Base-by-base conservation (phyloP, 805 yeast genomes). In the Metschnikowia sp. region DNA sequence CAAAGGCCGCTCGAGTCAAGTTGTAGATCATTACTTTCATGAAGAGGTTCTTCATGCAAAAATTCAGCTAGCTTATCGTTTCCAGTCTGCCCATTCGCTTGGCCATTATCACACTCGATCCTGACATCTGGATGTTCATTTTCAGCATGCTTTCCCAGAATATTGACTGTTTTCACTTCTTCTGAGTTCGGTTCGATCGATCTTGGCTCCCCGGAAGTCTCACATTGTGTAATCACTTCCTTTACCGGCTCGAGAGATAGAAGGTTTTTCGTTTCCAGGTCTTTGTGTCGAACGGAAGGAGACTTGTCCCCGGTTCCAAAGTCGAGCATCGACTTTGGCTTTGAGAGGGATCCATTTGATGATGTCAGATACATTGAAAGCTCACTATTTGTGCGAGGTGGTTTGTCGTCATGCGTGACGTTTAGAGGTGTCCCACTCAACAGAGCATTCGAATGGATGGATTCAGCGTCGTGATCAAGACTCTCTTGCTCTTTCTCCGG, bases 241-340 rank as follows among this genome's bases (percentile, higher is more conserved):
- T 46, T 36, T 7, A 53, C 47, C 4, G 50, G 52, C 26, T 45
- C 54, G 18, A 53, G 40, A 15, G 51, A 47, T 22, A 32, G 32
- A 28, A 22, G 26, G 19, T 11, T 12, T 34, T 35, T 51, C 32
- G 32, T 42, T 11, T 53, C 55, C 10, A 38, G 36, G 11, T 45
- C 49, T 35, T 37, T 45, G 12, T 5, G 4, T 32, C 38, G 32
- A 26, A 29, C 12, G 15, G 32, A 19, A 4, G 47, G 42, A 7
- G 36, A 33, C 34, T 29, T 36, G 8, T 40, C 44, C 8, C 35
- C 29, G 12, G 45, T 40, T 8, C 49, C 53, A 28, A 59, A 41
- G 42, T 66, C 69, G 34, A 65, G 57, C 71, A 66, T 66, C n/a
- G 71, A 66, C 36, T 57, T 57, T 8, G 61, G 59, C 42, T 55